These are phyloP conservation scores for Alternaria sp. DNA, from an alignment of 2,329 filamentous ascomycete species.

Conservation along the genomic window DNA sequence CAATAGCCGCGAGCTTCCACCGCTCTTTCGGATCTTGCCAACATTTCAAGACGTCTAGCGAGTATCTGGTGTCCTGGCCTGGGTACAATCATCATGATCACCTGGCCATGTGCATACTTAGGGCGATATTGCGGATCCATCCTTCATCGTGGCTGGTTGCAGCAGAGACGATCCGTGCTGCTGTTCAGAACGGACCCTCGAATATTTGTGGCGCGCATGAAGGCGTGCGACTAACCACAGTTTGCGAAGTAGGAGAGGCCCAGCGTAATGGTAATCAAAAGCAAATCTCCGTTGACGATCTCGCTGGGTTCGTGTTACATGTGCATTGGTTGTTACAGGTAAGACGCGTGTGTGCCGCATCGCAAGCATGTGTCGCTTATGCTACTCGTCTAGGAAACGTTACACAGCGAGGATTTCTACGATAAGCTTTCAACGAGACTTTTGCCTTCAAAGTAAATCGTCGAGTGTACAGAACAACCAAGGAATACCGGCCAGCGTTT, in stretches of 20 bases:
- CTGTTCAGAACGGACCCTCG: constrained; percentile 5
- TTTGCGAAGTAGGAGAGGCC: constrained; percentile 23
- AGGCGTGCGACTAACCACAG: constrained; percentile 16
- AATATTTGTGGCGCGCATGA: constrained; percentile 13
- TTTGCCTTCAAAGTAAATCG: constrained; percentile 3
- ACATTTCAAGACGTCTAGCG: constrained; percentile 14
- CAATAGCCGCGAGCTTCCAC: constrained; percentile 26
- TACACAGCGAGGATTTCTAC: constrained; percentile 26
- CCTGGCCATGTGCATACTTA: constrained; percentile 32
- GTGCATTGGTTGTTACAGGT: constrained; percentile 25
- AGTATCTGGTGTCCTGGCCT: constrained; percentile 12
- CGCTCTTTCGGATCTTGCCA: constrained; percentile 31
- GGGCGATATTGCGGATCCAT: constrained; percentile 24
- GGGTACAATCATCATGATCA: constrained; percentile 26
- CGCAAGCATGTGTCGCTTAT: constrained; percentile 28
- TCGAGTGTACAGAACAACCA: not conserved
- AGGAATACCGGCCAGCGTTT: constrained; percentile 1
- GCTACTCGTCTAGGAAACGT: constrained; percentile 26
- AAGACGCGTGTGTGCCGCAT: constrained; percentile 22
- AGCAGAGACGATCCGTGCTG: constrained; percentile 11
- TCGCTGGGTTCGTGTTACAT: constrained; percentile 27
- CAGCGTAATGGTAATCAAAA: constrained; percentile 31
- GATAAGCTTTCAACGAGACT: constrained; percentile 35
- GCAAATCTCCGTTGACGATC: constrained; percentile 22
- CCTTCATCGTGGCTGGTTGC: constrained; percentile 26